A percentile compares a stretch with the other conserved stretches of the same genome.
These are phyloP conservation scores for Tremellales sp. DNA, from an alignment of 1,284 basidiomycete species.

Conservation along the genomic window DNA sequence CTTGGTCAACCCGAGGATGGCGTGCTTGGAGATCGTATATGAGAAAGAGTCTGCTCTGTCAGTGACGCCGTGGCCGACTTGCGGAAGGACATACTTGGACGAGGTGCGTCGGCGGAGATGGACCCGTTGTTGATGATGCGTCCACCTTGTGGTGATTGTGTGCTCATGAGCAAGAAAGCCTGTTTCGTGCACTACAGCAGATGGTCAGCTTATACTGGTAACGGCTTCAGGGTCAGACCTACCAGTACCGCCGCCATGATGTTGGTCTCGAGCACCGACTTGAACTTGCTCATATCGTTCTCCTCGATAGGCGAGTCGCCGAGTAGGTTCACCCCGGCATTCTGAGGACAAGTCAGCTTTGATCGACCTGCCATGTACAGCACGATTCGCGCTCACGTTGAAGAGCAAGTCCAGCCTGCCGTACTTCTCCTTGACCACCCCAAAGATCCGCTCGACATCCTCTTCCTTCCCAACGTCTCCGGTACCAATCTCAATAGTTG, in stretches of 20 bases:
- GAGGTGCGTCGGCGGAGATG: slow-evolving; percentile 67
- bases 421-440: slow-evolving; percentile 56
- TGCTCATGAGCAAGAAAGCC: slow-evolving; percentile 68
- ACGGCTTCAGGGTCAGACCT: background rate
- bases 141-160: slow-evolving; percentile 67
- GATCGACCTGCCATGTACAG: background rate
- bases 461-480: slow-evolving; percentile 57
- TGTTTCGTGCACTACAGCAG: slow-evolving; percentile 68
- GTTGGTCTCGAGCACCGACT: slow-evolving; percentile 64
- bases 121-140: slow-evolving; percentile 82
- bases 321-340: slow-evolving; percentile 57
- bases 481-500: slow-evolving; percentile 50
- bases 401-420: slow-evolving; percentile 71
- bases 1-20: slow-evolving; percentile 69
- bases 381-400: slow-evolving; percentile 55
- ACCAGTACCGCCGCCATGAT: slow-evolving; percentile 64
- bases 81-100: slow-evolving; percentile 51
- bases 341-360: no score
- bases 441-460: slow-evolving; percentile 55
- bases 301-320: slow-evolving; percentile 57
- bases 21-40: slow-evolving; percentile 75
- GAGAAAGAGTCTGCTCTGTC: slow-evolving; percentile 34
- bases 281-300: slow-evolving; percentile 59
- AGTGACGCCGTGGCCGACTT: background rate
- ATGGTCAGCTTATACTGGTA: background rate